Evolutionary conservation across 139 green algal genomes (phyloP).

Genomic region (Edaphochlamys debaryana): DNA sequence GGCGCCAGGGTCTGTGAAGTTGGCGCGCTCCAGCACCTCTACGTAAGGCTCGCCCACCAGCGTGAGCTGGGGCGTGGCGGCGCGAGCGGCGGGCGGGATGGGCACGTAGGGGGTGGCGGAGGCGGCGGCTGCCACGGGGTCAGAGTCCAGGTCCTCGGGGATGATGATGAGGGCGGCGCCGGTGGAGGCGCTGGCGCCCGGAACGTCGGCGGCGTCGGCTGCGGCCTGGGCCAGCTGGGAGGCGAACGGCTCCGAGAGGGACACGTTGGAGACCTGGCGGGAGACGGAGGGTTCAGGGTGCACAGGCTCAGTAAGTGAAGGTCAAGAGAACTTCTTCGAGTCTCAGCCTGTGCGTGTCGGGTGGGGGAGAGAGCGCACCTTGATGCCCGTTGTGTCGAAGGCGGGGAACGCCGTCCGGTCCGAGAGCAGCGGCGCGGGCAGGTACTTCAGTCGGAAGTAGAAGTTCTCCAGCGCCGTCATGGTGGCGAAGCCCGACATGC

Average conservation of each 20-base stretch:
- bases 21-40: neutral
- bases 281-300: too few species aligned
- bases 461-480: slow-evolving; percentile 30
- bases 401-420: neutral
- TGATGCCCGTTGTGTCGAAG: neutral
- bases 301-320: too few species aligned
- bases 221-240: neutral
- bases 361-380: too few species aligned
- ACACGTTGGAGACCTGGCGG: slow-evolving; percentile 5
- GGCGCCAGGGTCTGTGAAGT: slow-evolving; percentile 14
- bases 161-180: neutral
- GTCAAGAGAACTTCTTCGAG: too few species aligned
- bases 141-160: neutral
- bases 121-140: neutral
- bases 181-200: too few species aligned
- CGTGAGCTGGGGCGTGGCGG: neutral
- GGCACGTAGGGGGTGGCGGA: neutral
- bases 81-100: neutral
- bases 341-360: neutral
- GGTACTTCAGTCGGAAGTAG: neutral
- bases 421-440: slow-evolving; percentile 1
- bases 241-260: slow-evolving; percentile 8
- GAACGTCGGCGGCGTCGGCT: neutral
- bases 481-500: neutral
- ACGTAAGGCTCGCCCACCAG: slow-evolving; percentile 27